Base-by-base conservation (phyloP, 202 grass and related monocot genomes). In the Sporobolus alterniflorus region DNA sequence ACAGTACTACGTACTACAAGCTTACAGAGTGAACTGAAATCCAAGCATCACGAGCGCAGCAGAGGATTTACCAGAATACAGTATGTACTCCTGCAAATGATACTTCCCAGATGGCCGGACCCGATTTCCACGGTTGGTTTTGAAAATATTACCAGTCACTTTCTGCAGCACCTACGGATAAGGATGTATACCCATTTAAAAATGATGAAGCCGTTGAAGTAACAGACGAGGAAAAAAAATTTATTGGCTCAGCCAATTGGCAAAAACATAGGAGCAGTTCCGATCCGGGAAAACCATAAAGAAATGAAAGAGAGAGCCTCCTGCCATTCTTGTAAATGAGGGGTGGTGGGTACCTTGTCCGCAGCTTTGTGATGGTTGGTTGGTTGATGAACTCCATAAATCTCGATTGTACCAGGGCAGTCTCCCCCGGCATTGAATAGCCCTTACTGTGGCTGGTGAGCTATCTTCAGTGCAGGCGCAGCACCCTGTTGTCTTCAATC, bases 371-470 rank as follows among this genome's bases (percentile, higher is more conserved):
- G 82, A 73, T 70, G 79, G 83, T 89, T 92, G 79, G 79, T 86
- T 88, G 86, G 85, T 80, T 89, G 82, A 92, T 92, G 86, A 89
- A 92, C 24, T 46, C 83, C 73, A 86, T 86, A 88, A 88, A 92
- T 85, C 86, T 81, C 52, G 42, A 62, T 86, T 65, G 80, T 83
- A 84, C 84, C 63, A 83, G 75, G 22, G n/a, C 80, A 87, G 75
- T 75, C 74, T 59, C 46, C 79, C 61, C 64, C 32, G 43, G 86
- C 79, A 89, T 80, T 92, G 9, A 92, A 89, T 86, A 18, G 68
- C 75, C 77, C 40, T 89, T 66, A 86, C 64, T 89, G 16, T 43
- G 52, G 83, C 75, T 30, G 86, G 74, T 89, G 78, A 86, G 83
- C 83, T 86, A 62, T 71, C 83, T 89, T 92, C 60, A 92, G 89